Evolutionary conservation across 129 eudicot genomes (phyloP).

Genomic region (Saussurea involucrata): DNA sequence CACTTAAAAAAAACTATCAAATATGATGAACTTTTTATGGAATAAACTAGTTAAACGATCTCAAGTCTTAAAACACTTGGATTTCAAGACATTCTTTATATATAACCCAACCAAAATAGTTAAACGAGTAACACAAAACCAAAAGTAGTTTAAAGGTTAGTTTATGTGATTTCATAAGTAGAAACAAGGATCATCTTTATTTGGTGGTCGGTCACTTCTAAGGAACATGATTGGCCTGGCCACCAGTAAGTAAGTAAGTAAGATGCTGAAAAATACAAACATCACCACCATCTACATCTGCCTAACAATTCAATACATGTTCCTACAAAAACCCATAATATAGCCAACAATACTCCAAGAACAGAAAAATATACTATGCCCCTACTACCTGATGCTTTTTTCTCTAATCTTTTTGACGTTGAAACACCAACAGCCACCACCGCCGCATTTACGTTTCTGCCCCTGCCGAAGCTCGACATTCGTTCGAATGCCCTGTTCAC

Average conservation of each 20-base stretch:
- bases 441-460: conserved; percentile 33
- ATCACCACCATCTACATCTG: conserved; percentile 29
- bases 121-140: too few relatives aligned
- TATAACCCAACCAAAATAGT: too few relatives aligned
- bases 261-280: not conserved
- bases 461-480: conserved; percentile 81
- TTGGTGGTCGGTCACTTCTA: not conserved
- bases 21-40: too few relatives aligned
- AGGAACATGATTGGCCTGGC: not conserved
- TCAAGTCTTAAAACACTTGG: too few relatives aligned
- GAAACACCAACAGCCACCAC: conserved; percentile 32
- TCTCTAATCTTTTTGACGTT: conserved; percentile 29
- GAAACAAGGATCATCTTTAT: not conserved
- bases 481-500: conserved; percentile 69
- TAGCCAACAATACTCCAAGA: conserved; percentile 66
- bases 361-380: conserved; percentile 52
- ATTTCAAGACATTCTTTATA: not conserved
- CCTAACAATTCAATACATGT: conserved; percentile 27
- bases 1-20: too few relatives aligned
- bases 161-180: not conserved
- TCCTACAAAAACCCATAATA: conserved; percentile 53
- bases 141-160: not conserved
- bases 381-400: conserved; percentile 23
- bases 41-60: too few relatives aligned
- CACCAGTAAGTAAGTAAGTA: too few relatives aligned